phyloP scores from a whole-genome alignment of 1,284 basidiomycete species.

The Salmacisia buchloeana region DNA sequence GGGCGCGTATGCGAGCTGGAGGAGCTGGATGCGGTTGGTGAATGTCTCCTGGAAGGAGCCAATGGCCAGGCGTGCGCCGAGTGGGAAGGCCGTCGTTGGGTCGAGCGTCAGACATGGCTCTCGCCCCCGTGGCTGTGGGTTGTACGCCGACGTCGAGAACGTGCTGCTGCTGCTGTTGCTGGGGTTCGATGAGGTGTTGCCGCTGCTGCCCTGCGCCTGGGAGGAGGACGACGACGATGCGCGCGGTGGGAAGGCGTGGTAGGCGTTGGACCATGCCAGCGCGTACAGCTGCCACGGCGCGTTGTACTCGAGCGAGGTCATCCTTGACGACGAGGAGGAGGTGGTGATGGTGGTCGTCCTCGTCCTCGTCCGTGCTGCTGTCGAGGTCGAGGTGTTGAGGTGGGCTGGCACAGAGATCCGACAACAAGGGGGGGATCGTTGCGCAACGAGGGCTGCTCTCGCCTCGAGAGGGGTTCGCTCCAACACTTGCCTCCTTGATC shows the following conservation, averaged over 20 bases:
- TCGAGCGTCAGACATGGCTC: constrained; percentile 9
- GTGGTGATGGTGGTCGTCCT: not conserved
- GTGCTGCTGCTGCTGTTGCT: not conserved
- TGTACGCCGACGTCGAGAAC: not conserved
- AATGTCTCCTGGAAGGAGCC: constrained; percentile 48
- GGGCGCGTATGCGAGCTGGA: constrained; percentile 14
- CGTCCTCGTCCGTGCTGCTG: not conserved
- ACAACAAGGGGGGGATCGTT: not conserved
- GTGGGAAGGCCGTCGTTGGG: constrained; percentile 23
- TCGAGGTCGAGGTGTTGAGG: no score
- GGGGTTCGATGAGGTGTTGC: not conserved
- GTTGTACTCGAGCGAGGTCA: not conserved
- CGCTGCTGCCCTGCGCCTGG: no score
- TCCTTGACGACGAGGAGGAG: not conserved
- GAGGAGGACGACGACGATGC: not conserved
- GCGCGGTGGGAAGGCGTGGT: constrained; percentile 4
- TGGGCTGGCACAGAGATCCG: no score
- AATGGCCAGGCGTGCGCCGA: constrained; percentile 38
- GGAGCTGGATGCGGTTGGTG: constrained; percentile 46
- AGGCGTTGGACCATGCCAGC: constrained; percentile 4
- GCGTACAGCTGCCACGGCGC: constrained; percentile 1
- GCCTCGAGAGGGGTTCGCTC: no score
- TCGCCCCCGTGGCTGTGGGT: not conserved
- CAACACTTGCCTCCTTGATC: no score
- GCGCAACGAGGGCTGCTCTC: not conserved